Conservation (phyloP, 805 yeast species). For the Starmerella cellae region DNA sequence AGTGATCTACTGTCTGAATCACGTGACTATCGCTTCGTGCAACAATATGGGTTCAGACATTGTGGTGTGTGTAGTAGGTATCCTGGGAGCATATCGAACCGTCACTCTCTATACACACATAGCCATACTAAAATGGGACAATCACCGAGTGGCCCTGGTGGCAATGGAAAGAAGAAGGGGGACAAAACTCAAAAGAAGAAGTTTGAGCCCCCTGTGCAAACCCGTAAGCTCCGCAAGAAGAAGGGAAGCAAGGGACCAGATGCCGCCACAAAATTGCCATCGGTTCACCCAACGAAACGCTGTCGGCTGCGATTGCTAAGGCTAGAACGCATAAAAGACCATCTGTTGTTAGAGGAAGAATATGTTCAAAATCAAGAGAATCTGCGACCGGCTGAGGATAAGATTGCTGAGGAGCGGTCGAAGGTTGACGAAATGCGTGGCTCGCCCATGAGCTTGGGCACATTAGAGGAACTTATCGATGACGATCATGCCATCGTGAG, state of each 20-base stretch:
- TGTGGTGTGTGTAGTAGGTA: too few relatives aligned
- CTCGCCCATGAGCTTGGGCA: constrained; percentile 90
- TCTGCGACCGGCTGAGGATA: constrained; percentile 89
- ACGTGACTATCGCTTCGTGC: too few relatives aligned
- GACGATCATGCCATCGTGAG: constrained; percentile 98
- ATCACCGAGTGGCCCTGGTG: constrained; percentile 23
- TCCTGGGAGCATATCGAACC: too few relatives aligned
- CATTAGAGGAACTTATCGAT: constrained; percentile 91
- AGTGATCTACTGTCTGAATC: too few relatives aligned
- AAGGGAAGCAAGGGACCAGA: constrained; percentile 77
- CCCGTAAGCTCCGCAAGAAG: constrained; percentile 73
- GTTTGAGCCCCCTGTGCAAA: constrained; percentile 96
- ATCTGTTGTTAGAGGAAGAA: constrained; percentile 84
- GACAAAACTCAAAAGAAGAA: constrained; percentile 54
- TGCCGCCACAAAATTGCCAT: constrained; percentile 74
- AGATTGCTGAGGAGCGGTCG: constrained; percentile 89
- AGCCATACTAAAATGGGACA: constrained; percentile 23
- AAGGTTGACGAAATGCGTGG: constrained; percentile 94
- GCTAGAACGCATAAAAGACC: constrained; percentile 94
- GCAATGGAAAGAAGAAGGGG: constrained; percentile 21
- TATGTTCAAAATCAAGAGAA: constrained; percentile 90
- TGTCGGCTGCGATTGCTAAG: constrained; percentile 82
- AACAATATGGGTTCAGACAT: too few relatives aligned
- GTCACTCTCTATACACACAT: too few relatives aligned
- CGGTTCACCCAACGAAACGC: constrained; percentile 81